Conservation (phyloP, 139 green algal genomes). For the Volvox reticuliferus region DNA sequence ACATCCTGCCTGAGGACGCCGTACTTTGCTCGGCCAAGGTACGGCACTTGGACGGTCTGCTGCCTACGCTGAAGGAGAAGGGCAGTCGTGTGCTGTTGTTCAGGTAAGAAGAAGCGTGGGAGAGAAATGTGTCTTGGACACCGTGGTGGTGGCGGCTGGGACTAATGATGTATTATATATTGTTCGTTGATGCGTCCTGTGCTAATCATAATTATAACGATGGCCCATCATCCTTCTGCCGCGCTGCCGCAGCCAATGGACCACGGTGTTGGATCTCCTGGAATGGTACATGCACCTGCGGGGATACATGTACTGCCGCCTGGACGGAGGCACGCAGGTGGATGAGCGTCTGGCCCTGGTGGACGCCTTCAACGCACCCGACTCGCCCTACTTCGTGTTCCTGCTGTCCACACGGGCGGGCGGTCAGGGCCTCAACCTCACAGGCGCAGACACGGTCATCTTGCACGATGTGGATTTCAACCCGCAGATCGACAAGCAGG, state of each 20-base stretch:
- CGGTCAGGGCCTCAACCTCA: constrained; percentile 94
- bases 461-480: constrained; percentile 98
- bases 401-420: constrained; percentile 95
- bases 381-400: constrained; percentile 87
- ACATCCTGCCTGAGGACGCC: constrained; percentile 59
- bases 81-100: constrained; percentile 90
- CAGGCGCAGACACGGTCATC: constrained; percentile 95
- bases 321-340: constrained; percentile 90
- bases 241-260: constrained; percentile 82
- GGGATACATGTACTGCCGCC: constrained; percentile 75
- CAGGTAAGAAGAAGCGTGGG: constrained; percentile 41
- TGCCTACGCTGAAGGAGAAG: constrained; percentile 71
- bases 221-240: too few relatives aligned
- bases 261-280: constrained; percentile 91
- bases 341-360: constrained; percentile 86
- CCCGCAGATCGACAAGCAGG: constrained; percentile 80
- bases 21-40: constrained; percentile 67
- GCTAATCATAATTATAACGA: too few relatives aligned
- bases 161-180: too few relatives aligned
- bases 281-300: constrained; percentile 82
- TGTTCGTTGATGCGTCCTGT: too few relatives aligned
- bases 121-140: too few relatives aligned
- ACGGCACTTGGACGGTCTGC: constrained; percentile 67
- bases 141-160: too few relatives aligned
- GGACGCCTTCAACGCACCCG: constrained; percentile 83